Base-by-base conservation (phyloP, 257 asterid species). In the Nicotiana obtusifolia region DNA sequence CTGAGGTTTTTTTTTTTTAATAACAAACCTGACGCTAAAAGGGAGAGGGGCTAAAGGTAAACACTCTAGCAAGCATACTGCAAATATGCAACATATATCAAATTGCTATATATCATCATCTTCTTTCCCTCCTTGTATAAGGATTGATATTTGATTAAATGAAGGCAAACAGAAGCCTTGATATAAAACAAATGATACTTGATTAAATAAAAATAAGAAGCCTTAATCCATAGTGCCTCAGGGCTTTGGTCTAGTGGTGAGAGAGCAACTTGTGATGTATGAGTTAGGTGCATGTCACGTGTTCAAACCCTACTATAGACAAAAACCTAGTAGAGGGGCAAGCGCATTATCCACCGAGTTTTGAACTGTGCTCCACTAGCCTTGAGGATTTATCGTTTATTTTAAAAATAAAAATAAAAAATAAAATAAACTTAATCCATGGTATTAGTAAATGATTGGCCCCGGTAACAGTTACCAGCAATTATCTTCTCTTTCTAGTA, bases 401-500 rank as follows among this genome's bases (percentile, higher is more conserved):
- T 9, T 9, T 3, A 0, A 3, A 3, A 30, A 30, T 0, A 8
- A 41, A 37, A 37, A n/a, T n/a, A n/a, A n/a, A n/a, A n/a, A n/a
- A n/a, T n/a, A n/a, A n/a, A n/a, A n/a, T n/a, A n/a, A n/a, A 44
- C 26, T 73, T 49, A 47, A 73, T 73, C 79, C 41, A 8, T 5
- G 79, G 26, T 15, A 35, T 24, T 47, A 59, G 79, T 47, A 73
- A 73, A 47, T 47, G 79, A 47, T 31, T 47, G 41, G 52, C 61
- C 60, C 41, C 7, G 22, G 15, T 47, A 47, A 73, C 15, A 49
- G 79, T 47, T 49, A 75, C 79, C 62, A 49, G 79, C 79, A 24
- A 75, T 75, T 75, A 75, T 26, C 62, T 15, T 75, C 79, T 75
- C 79, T 24, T 75, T 56, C 79, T 15, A 4, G 62, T 75, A 15